phyloP scores from a whole-genome alignment of 1,284 basidiomycete species.

The Ustilago crameri region DNA sequence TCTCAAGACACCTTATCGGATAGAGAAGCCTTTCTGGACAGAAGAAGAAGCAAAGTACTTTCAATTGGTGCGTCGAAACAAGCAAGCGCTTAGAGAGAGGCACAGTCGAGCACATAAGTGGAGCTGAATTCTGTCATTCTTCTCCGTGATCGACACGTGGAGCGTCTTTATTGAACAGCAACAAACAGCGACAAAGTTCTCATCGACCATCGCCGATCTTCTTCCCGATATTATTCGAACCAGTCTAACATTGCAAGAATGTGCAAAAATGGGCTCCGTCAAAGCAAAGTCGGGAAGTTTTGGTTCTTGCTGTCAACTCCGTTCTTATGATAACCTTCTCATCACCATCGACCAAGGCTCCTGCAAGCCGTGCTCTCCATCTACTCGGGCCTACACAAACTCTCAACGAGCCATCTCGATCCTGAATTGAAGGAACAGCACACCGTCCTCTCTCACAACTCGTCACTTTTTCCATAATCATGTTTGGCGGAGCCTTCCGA shows the following conservation, averaged over 20 bases:
- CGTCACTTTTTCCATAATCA: slow-evolving; percentile 6
- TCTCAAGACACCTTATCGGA: too few relatives aligned
- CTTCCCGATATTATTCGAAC: background rate
- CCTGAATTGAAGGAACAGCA: background rate
- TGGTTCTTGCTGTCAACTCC: background rate
- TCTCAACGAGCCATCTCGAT: too few relatives aligned
- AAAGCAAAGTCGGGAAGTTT: slow-evolving; percentile 10
- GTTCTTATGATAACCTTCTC: background rate
- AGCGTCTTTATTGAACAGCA: background rate
- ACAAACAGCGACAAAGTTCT: background rate
- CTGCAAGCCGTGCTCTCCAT: background rate
- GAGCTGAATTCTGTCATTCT: too few relatives aligned
- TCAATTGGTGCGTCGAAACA: too few relatives aligned
- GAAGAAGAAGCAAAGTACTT: too few relatives aligned
- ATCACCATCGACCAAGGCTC: slow-evolving; percentile 1
- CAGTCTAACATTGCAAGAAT: background rate
- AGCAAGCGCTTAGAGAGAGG: too few relatives aligned
- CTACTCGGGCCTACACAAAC: too few relatives aligned
- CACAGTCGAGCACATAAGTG: too few relatives aligned
- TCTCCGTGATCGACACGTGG: slow-evolving; percentile 36
- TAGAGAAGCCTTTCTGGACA: too few relatives aligned
- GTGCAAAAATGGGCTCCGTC: slow-evolving; percentile 1
- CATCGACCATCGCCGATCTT: background rate
- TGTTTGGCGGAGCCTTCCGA: slow-evolving; percentile 73
- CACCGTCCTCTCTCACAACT: background rate